Base-by-base conservation (phyloP, 2,329 filamentous ascomycete genomes). In the Calonectria leucothoes region DNA sequence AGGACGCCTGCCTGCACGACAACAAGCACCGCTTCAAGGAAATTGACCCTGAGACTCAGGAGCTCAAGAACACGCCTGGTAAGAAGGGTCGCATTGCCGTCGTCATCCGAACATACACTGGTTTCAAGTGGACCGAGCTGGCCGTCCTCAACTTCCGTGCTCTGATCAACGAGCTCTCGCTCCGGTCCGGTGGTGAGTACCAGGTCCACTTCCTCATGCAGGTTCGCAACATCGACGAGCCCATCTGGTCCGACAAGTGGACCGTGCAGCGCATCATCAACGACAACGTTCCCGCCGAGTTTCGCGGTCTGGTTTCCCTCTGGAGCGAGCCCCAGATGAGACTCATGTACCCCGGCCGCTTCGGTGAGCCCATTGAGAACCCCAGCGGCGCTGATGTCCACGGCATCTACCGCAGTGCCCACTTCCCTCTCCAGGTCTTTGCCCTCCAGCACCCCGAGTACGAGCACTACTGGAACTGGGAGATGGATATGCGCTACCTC, bases 281-380 rank as follows among this genome's bases (percentile, higher is more conserved):
- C 81, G 86, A 90, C 80, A 88, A 93, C 79, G 84, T 94, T 79
- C 88, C 94, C 0, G 87, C 90, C 73, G 94, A 96, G 81, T 98
- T 98, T 84, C 94, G 93, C 81, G 91, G 93, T 73, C 91, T 98
- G 83, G 94, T 93, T 55, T 95, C 93, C 0, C 87, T 97, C 7
- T 98, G 95, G 95, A 95, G 94, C 3, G 94, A 97, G 83, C 89
- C 91, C 66, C 94, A 96, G 83, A 96, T 98, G 94, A 89, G 89
- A 70, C 88, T 96, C 70, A 92, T 95, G 83, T 98, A 97, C 81
- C 83, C 89, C 73, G 91, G 91, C 2, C 90, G 91, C 49, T 93
- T 95, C n/a, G 92, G 93, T 77, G 91, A 93, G 55, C 90, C 92
- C 1, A 91, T 93, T 79, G 86, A 89, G 69, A 90, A 91, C 80